phyloP scores from a whole-genome alignment of 2,329 filamentous ascomycete species.

The Nemania serpens region DNA sequence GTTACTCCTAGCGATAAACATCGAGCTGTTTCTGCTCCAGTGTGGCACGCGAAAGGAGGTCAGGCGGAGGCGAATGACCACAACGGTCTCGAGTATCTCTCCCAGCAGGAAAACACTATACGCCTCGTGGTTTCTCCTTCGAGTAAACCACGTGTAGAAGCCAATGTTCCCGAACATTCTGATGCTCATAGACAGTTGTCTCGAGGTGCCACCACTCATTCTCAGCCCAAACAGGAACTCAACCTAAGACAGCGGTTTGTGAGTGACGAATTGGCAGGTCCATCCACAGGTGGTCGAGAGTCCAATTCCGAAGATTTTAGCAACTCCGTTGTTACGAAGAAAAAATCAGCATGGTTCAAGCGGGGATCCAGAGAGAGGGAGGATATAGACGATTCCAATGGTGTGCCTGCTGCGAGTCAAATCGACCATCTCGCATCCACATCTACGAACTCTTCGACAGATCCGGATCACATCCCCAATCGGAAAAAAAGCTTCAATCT shows the following conservation, averaged over 20 bases:
- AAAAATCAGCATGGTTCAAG: conserved; percentile 58
- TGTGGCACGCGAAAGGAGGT: conserved; percentile 22
- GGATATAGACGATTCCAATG: conserved; percentile 25
- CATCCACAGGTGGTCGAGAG: conserved; percentile 27
- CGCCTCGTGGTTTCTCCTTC: conserved; percentile 58
- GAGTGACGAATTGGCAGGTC: conserved; percentile 28
- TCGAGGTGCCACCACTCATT: conserved; percentile 22
- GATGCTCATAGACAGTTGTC: conserved; percentile 49
- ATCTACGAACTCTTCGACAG: conserved; percentile 33
- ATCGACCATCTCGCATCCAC: conserved; percentile 30
- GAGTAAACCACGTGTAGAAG: conserved; percentile 36
- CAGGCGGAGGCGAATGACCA: conserved; percentile 37
- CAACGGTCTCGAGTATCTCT: conserved; percentile 51
- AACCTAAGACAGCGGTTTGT: conserved; percentile 38
- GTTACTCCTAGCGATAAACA: conserved; percentile 40
- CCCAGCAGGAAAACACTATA: conserved; percentile 56
- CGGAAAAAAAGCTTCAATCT: conserved; percentile 59
- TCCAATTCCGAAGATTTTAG: conserved; percentile 29
- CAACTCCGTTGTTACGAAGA: conserved; percentile 44
- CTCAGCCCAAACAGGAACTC: conserved; percentile 22
- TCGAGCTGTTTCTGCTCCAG: conserved; percentile 54
- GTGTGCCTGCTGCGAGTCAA: conserved; percentile 22
- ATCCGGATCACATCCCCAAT: conserved; percentile 22
- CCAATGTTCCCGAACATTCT: conserved; percentile 46
- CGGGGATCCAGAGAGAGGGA: conserved; percentile 49